Evolutionary conservation across 345 rosid species (phyloP), one percentile per base, ranked within the genome.

Genomic region (Lepidium africanum): DNA sequence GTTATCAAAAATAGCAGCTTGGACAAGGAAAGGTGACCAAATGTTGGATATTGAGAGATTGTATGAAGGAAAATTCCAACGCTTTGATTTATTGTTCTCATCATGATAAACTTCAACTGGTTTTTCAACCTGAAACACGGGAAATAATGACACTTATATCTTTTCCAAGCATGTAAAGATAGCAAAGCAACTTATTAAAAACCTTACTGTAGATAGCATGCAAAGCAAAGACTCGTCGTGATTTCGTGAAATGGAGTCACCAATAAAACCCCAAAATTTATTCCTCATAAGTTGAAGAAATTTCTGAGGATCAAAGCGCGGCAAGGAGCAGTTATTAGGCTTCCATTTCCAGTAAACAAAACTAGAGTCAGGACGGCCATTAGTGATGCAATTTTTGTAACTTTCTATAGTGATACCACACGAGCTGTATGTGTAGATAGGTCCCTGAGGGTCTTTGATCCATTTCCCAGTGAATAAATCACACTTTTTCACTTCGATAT

Each of bases 241-340:
- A 80, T 92, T 90, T 56, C 98, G 98, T 1, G 98, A 84, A 55
- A 92, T 92, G 4, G 98, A 92, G 79, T 92, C 98, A 21, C 98
- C 98, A 5, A 92, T 81, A 47, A 92, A 67, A n/a, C 85, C 98
- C 97, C 93, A 92, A 2, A 80, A 63, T 71, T 90, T 92, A 45
- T 85, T 76, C 76, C 86, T 86, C 98, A 90, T 88, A 59, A 85
- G 74, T 40, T 78, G 80, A 0, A 92, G 86, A 77, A 92, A 86
- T 25, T 70, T 83, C 35, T 40, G 59, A 38, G 91, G 80, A 79
- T 87, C 83, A 37, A 94, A 94, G 2, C 72, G 70, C 2, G 23
- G 23, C 23, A 21, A 21, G 23, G 23, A 21, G 2, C 23, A 21
- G 2, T 21, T 21, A 2, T 21, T 21, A 21, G 23, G 23, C 23